Percentiles rank a stretch among this genome's conserved stretches.
Evolutionary conservation across 2,329 filamentous ascomycete genomes (phyloP).

Genomic region (Rhinocladiella mackenziei): DNA sequence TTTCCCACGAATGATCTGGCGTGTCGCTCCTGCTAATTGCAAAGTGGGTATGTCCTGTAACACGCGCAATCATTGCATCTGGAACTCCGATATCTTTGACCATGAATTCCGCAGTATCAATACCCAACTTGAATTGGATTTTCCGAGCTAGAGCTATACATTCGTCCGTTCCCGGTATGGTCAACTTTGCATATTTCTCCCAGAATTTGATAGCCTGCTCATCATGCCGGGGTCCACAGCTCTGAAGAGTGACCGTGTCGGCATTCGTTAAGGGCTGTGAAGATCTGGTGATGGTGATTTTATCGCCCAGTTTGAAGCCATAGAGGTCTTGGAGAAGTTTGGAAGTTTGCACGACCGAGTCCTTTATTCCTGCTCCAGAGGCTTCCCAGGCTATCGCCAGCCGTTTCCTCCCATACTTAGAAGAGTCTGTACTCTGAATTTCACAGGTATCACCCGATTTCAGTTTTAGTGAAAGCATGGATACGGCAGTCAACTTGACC

Average conservation of each 20-base stretch:
- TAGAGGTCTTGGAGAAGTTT: conserved; percentile 69
- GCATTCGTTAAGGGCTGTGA: conserved; percentile 52
- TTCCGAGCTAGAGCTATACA: conserved; percentile 30
- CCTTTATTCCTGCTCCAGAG: conserved; percentile 56
- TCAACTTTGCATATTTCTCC: conserved; percentile 53
- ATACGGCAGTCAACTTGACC: conserved; percentile 54
- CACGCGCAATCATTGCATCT: conserved; percentile 16
- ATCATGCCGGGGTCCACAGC: conserved; percentile 2
- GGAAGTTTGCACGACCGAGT: conserved; percentile 67
- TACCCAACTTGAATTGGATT: conserved; percentile 10
- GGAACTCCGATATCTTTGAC: conserved; percentile 17
- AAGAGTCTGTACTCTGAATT: conserved; percentile 34
- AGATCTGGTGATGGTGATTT: conserved; percentile 58
- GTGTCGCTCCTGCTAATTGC: conserved; percentile 3
- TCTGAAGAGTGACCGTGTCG: conserved; percentile 54
- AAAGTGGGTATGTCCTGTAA: conserved; percentile 18
- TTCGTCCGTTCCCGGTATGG: conserved; percentile 37
- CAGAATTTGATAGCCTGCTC: conserved; percentile 42
- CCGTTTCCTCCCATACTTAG: conserved; percentile 16
- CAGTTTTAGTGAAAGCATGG: conserved; percentile 53
- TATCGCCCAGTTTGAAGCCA: conserved; percentile 67
- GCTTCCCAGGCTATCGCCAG: conserved; percentile 59
- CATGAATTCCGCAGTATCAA: conserved; percentile 34
- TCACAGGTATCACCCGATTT: conserved; percentile 57
- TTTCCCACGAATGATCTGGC: not conserved